A percentile compares a stretch with the other conserved stretches of the same genome.
These are phyloP conservation scores for Ophiostoma tasmaniense DNA, from an alignment of 2,329 filamentous ascomycete genomes.

Conservation along the genomic window DNA sequence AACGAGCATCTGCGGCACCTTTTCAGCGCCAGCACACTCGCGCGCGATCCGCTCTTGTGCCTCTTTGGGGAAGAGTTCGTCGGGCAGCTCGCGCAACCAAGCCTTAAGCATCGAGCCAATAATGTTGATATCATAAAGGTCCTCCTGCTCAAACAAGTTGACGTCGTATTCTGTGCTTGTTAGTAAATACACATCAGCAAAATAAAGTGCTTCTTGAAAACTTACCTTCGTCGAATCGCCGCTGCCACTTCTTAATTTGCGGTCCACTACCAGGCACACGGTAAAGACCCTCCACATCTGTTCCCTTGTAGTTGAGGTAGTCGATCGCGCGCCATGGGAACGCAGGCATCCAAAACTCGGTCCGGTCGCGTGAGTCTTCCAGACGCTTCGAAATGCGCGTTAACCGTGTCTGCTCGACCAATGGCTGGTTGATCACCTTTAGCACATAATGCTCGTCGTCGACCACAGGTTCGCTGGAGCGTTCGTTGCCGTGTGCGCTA, in stretches of 20 bases:
- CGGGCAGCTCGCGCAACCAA: slow-evolving; percentile 89
- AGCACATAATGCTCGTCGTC: slow-evolving; percentile 79
- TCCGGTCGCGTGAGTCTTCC: slow-evolving; percentile 85
- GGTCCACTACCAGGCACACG: slow-evolving; percentile 83
- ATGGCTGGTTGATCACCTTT: slow-evolving; percentile 75
- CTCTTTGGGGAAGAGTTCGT: slow-evolving; percentile 82
- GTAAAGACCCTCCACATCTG: slow-evolving; percentile 88
- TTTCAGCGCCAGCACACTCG: slow-evolving; percentile 69
- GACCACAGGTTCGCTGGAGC: slow-evolving; percentile 50
- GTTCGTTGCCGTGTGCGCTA: slow-evolving; percentile 34
- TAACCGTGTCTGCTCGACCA: slow-evolving; percentile 81
- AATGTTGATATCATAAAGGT: slow-evolving; percentile 93
- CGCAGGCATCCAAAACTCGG: slow-evolving; percentile 97
- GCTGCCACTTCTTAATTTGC: slow-evolving; percentile 89
- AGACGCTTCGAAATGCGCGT: slow-evolving; percentile 86
- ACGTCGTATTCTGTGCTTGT: slow-evolving; percentile 63
- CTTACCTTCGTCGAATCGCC: slow-evolving; percentile 76
- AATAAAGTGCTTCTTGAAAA: slow-evolving; percentile 9
- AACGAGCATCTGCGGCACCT: slow-evolving; percentile 75
- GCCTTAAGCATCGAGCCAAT: slow-evolving; percentile 94
- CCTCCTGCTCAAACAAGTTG: slow-evolving; percentile 76
- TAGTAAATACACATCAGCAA: slow-evolving; percentile 19
- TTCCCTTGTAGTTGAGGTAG: slow-evolving; percentile 90
- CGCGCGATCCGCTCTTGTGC: slow-evolving; percentile 72
- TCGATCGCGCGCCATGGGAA: slow-evolving; percentile 94